Conservation (phyloP, 2,329 filamentous ascomycete species). For the Tolypocladium album region DNA sequence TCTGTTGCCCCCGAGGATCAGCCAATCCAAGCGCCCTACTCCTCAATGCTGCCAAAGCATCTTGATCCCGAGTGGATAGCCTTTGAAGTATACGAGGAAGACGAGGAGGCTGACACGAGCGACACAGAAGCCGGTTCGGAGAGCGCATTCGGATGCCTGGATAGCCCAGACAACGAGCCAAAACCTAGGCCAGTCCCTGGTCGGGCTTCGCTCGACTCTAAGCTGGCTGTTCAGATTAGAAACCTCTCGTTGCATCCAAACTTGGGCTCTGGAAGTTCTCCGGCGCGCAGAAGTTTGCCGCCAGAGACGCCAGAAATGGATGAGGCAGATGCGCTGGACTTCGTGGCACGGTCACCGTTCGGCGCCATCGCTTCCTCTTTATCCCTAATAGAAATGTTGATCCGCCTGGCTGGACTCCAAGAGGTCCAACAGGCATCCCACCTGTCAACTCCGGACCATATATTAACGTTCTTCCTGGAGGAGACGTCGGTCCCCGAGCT, state of each 20-base stretch:
- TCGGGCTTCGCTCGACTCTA: constrained; percentile 23
- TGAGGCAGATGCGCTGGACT: constrained; percentile 13
- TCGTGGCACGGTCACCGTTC: constrained; percentile 34
- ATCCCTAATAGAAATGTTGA: constrained; percentile 79
- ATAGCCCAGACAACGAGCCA: constrained; percentile 9
- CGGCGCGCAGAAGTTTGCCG: neutral
- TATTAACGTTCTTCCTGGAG: constrained; percentile 77
- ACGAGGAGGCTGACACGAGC: constrained; percentile 22
- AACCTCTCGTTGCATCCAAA: constrained; percentile 23
- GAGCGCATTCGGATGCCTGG: constrained; percentile 28
- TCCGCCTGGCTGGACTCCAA: constrained; percentile 77
- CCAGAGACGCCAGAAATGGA: neutral
- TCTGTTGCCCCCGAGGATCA: neutral
- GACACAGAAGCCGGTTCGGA: constrained; percentile 26
- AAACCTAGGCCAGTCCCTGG: constrained; percentile 2
- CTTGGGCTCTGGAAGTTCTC: constrained; percentile 3
- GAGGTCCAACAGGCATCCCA: constrained; percentile 88
- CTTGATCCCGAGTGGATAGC: constrained; percentile 88
- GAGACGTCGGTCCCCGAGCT: constrained; percentile 42
- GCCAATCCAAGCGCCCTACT: neutral
- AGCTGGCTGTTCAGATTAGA: constrained; percentile 28
- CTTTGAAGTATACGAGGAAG: constrained; percentile 70
- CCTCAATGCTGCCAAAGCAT: constrained; percentile 48
- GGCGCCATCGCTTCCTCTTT: constrained; percentile 42
- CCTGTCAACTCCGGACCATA: constrained; percentile 79